Evolutionary conservation across 768 basidiomycete genomes (phyloP).

Genomic region (Podaxis sp.): DNA sequence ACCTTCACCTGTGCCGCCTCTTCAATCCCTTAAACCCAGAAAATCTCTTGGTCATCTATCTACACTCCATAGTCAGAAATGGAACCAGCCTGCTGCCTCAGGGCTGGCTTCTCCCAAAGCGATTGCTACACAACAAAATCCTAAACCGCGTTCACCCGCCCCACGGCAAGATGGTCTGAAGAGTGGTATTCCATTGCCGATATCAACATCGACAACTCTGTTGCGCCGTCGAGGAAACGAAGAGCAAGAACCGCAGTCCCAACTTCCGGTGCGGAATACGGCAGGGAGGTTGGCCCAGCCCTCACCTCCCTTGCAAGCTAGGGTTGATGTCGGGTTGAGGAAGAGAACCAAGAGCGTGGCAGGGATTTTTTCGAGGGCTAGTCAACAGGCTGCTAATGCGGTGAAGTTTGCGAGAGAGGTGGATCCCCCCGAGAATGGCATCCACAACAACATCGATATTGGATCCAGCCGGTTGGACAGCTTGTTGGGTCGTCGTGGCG

Average conservation of each 20-base stretch:
- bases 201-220: background rate
- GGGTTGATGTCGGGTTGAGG: background rate
- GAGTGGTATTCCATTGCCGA: background rate
- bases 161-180: background rate
- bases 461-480: slow-evolving; percentile 2
- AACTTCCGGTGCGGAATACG: background rate
- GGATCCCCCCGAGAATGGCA: background rate
- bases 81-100: background rate
- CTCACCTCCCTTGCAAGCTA: background rate
- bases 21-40: slow-evolving; percentile 11
- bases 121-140: background rate
- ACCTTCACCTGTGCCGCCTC: slow-evolving; percentile 13
- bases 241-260: background rate
- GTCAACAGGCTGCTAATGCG: background rate
- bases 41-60: slow-evolving; percentile 17
- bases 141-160: background rate
- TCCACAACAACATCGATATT: background rate
- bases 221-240: background rate
- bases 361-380: slow-evolving; percentile 3
- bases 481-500: slow-evolving; percentile 7
- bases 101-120: background rate
- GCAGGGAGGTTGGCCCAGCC: background rate
- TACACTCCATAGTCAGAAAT: slow-evolving; percentile 1
- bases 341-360: slow-evolving; percentile 10
- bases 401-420: background rate